Evolutionary conservation across 768 basidiomycete species (phyloP).

Genomic region (Rhodocollybia butyracea): DNA sequence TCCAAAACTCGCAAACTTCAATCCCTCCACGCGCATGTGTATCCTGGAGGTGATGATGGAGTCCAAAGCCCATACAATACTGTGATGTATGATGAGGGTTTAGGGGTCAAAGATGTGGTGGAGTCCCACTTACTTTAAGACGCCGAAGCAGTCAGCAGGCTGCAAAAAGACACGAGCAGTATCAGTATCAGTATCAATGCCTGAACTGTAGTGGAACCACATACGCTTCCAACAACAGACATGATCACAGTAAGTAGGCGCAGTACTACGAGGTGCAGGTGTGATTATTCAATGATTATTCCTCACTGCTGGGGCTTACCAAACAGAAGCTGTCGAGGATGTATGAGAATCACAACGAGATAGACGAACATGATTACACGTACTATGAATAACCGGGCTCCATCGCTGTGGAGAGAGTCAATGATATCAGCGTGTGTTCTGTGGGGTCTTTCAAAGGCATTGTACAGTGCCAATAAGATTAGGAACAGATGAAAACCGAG

Average conservation of each 20-base stretch:
- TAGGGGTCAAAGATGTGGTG: no score
- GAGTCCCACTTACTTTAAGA: not conserved
- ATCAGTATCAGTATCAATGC: not conserved
- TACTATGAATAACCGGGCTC: not conserved
- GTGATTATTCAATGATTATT: no score
- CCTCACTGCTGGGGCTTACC: no score
- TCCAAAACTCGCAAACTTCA: slow-evolving; percentile 3
- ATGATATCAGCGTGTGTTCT: not conserved
- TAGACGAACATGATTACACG: not conserved
- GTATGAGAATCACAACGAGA: no score
- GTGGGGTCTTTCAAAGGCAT: slow-evolving; percentile 1
- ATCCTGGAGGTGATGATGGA: slow-evolving; percentile 10
- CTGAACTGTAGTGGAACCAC: not conserved
- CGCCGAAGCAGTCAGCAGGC: not conserved
- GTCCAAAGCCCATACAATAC: slow-evolving; percentile 8
- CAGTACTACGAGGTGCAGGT: no score
- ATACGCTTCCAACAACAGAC: not conserved
- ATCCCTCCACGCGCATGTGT: slow-evolving; percentile 9
- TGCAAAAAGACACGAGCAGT: not conserved
- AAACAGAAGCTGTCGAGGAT: no score
- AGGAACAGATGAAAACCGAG: not conserved
- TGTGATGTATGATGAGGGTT: no score
- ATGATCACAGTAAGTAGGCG: not conserved
- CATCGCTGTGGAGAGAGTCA: not conserved
- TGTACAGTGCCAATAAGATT: not conserved